A percentile compares a stretch with the other conserved stretches of the same genome.
These are phyloP conservation scores for Colletotrichum sp. DNA, from an alignment of 2,329 filamentous ascomycete genomes.

Conservation along the genomic window DNA sequence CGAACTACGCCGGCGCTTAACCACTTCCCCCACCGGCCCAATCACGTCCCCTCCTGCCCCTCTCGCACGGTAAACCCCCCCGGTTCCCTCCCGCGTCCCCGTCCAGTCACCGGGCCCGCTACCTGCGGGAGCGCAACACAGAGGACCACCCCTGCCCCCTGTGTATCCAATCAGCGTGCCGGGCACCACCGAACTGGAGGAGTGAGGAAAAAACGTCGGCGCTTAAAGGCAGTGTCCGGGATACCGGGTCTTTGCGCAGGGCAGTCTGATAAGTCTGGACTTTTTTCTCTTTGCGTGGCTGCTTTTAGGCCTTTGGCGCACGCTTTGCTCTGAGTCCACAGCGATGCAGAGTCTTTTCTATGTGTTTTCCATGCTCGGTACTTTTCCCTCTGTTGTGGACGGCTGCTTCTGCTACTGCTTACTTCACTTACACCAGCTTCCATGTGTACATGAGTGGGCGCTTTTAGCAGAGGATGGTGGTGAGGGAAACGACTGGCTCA, in stretches of 20 bases:
- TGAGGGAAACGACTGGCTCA: background rate
- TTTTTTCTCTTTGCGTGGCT: background rate
- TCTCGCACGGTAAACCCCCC: background rate
- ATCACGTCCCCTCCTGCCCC: background rate
- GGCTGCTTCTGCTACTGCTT: background rate
- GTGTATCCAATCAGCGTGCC: fast-evolving
- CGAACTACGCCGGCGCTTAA: background rate
- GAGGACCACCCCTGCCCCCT: background rate
- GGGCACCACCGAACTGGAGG: background rate
- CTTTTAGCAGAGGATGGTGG: background rate
- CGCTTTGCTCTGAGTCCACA: background rate
- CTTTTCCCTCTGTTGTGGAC: background rate
- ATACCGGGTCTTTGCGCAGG: slow-evolving; percentile 17
- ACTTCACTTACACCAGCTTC: background rate
- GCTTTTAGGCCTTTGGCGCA: background rate
- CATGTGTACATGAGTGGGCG: background rate
- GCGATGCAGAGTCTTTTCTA: too few species aligned
- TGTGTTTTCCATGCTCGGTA: too few species aligned
- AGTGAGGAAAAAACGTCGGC: background rate
- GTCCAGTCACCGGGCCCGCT: background rate
- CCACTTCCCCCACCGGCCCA: background rate
- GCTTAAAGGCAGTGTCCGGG: slow-evolving; percentile 20
- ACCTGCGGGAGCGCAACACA: background rate
- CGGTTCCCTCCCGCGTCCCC: background rate
- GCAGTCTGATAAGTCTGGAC: background rate